A percentile compares a stretch with the other conserved stretches of the same genome.
These are phyloP conservation scores for Bryopsis sp. DNA, from an alignment of 139 green algal genomes.

Conservation along the genomic window DNA sequence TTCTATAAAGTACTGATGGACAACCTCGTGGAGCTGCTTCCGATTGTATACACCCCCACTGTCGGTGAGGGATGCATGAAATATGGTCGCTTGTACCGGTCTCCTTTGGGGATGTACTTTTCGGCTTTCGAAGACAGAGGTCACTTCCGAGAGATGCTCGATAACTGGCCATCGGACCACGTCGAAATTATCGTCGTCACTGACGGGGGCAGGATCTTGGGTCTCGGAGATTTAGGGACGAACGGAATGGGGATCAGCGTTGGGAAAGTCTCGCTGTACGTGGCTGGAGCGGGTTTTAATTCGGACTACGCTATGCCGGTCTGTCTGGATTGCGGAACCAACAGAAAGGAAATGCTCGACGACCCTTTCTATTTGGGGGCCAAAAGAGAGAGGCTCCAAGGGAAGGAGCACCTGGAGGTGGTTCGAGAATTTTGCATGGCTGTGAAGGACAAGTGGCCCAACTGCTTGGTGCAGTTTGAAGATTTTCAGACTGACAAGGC, in stretches of 20 bases:
- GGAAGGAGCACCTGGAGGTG: slow-evolving; percentile 31
- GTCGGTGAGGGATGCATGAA: slow-evolving; percentile 86
- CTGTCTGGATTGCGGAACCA: slow-evolving; percentile 81
- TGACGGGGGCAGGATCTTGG: slow-evolving; percentile 70
- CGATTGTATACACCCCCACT: slow-evolving; percentile 88
- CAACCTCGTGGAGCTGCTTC: slow-evolving; percentile 57
- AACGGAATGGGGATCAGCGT: slow-evolving; percentile 78
- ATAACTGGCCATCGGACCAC: slow-evolving; percentile 24
- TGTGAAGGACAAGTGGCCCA: slow-evolving; percentile 46
- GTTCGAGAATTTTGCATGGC: slow-evolving; percentile 34
- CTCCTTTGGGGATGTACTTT: slow-evolving; percentile 2
- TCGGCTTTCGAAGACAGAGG: slow-evolving; percentile 15
- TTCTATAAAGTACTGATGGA: slow-evolving; percentile 23
- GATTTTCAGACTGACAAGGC: slow-evolving; percentile 82
- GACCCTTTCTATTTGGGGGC: slow-evolving; percentile 63
- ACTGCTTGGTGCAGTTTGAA: slow-evolving; percentile 83
- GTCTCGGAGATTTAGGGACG: slow-evolving; percentile 68
- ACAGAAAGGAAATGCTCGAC: slow-evolving; percentile 62
- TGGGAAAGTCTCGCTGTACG: slow-evolving; percentile 74
- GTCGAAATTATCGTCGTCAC: slow-evolving; percentile 61
- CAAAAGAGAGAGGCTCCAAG: slow-evolving; percentile 22
- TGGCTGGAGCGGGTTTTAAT: slow-evolving; percentile 35
- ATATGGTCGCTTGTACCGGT: slow-evolving; percentile 48
- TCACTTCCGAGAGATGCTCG: slow-evolving; percentile 18
- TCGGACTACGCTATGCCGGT: slow-evolving; percentile 65